Conservation (phyloP, 257 asterid genomes). For the Apocynum venetum region DNA sequence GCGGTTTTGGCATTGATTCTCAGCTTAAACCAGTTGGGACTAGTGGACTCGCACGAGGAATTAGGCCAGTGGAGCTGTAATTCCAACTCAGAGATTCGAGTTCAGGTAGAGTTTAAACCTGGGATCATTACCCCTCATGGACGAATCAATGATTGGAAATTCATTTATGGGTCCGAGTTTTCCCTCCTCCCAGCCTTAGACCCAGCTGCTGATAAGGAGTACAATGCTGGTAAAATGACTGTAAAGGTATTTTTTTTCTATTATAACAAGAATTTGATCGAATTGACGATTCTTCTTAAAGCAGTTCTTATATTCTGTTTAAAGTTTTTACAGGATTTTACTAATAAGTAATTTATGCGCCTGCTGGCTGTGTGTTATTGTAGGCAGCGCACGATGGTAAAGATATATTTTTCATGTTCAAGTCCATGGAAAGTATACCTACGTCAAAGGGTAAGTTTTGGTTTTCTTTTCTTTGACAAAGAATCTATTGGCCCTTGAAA, state of each 20-base stretch:
- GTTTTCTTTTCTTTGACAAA: neutral
- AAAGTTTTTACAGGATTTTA: neutral
- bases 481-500: neutral
- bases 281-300: neutral
- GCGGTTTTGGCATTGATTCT: conserved; percentile 13
- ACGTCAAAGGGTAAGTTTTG: conserved; percentile 46
- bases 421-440: conserved; percentile 52
- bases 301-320: neutral
- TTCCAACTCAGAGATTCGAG: conserved; percentile 34
- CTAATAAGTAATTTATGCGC: neutral
- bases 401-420: conserved; percentile 52
- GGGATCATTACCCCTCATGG: conserved; percentile 63
- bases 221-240: conserved; percentile 51
- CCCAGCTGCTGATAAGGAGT: conserved; percentile 52
- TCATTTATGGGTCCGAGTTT: conserved; percentile 39
- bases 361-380: conserved; percentile 12
- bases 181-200: conserved; percentile 54
- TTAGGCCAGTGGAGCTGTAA: conserved; percentile 60
- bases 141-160: conserved; percentile 50
- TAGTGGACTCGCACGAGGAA: conserved; percentile 47
- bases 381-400: conserved; percentile 63
- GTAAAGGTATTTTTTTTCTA: conserved; percentile 37
- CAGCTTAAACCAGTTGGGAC: conserved; percentile 26
- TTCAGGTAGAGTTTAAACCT: conserved; percentile 45
- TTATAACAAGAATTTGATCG: neutral